These are phyloP conservation scores for Candida ovalis DNA, from an alignment of 805 yeast genomes.

Conservation along the genomic window DNA sequence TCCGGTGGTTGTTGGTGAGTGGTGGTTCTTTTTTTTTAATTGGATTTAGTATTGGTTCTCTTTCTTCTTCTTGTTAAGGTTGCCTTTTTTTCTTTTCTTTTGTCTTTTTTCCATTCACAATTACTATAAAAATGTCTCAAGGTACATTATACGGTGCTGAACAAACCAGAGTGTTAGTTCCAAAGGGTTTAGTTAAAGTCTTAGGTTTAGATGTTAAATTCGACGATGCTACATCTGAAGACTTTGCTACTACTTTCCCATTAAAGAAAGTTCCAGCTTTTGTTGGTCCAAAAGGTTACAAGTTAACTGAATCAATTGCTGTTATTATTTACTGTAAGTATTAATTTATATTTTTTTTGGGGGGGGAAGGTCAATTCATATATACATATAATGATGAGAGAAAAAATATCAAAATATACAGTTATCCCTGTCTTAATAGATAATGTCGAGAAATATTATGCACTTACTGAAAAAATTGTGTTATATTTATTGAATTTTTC, in stretches of 20 bases:
- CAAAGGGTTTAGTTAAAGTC: constrained; percentile 47
- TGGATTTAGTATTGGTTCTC: background rate
- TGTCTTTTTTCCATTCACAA: background rate
- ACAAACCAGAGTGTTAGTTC: constrained; percentile 31
- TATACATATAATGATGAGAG: constrained; percentile 49
- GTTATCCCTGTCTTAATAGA: constrained; percentile 86
- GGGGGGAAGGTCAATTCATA: background rate
- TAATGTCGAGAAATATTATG: constrained; percentile 57
- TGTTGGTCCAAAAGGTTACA: constrained; percentile 67
- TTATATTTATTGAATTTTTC: background rate
- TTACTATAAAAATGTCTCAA: constrained; percentile 24
- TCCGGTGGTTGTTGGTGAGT: background rate
- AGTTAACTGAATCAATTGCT: constrained; percentile 68
- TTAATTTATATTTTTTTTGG: background rate
- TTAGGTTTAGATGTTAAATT: constrained; percentile 53
- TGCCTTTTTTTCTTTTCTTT: background rate
- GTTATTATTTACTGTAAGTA: constrained; percentile 47
- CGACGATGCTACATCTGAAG: constrained; percentile 15
- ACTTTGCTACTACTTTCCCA: constrained; percentile 55
- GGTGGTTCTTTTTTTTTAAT: background rate
- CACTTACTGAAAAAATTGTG: constrained; percentile 54
- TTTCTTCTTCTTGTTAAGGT: background rate
- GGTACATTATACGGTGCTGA: constrained; percentile 33
- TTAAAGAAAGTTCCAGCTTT: constrained; percentile 64
- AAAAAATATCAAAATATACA: constrained; percentile 46